Base-by-base conservation (phyloP, 305 asterid species). In the Fraxinus sp. region DNA sequence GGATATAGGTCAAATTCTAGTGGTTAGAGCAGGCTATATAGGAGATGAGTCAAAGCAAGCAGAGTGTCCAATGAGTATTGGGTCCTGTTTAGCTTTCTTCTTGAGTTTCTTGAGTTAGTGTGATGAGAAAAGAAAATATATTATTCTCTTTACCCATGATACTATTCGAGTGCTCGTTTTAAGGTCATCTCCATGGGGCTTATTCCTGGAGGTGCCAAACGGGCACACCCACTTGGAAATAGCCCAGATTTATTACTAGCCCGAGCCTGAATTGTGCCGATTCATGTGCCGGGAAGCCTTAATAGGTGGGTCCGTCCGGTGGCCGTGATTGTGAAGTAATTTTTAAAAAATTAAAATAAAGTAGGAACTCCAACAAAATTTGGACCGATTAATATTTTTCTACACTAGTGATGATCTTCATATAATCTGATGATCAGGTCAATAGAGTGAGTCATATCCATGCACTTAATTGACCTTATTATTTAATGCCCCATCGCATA, bases 1-100 rank as follows among this genome's bases (percentile, higher is more conserved):
- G 81, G 86, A 83, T 82, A 28, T 24, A 64, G 73, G 32, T 62
- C 14, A 64, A 64, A 64, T 24, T 24, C n/a, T 64, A 64, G 73
- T 64, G 30, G 73, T 24, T 64, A 7, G 73, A 2, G 30, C 73
- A 64, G n/a, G 32, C 73, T 64, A 64, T 64, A 64, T 9, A 64
- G 33, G 73, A 64, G 73, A 64, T 4, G 6, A 22, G 73, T 64
- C 33, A 9, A 26, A 22, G 33, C 35, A 24, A 20, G 5, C 72
- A 64, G 32, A 62, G 33, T 8, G 35, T 18, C 72, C 72, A 64
- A 20, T 20, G 62, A 64, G 72, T 64, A 22, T 64, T 20, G 72
- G 71, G 13, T 64, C 72, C 62, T 52, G 22, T 16, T 49, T 52
- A 52, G 71, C 32, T 62, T 62, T 62, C 71, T 62, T 5, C 62